Percentiles rank a stretch among this genome's conserved stretches.
phyloP scores from a whole-genome alignment of 306 rosid species.

The Inga leiocalycina region DNA sequence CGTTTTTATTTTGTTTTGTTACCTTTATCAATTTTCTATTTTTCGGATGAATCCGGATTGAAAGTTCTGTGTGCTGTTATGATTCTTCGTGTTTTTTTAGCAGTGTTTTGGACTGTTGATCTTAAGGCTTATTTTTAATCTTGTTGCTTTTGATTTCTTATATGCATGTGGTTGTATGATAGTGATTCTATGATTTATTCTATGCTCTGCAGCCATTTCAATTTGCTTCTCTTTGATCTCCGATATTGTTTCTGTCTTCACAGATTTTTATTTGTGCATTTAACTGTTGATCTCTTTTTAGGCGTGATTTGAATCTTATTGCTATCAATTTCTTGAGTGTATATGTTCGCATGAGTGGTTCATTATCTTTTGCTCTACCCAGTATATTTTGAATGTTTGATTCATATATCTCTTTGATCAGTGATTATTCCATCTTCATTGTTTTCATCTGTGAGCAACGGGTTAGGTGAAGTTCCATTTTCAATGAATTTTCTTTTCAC shows the following conservation, averaged over 20 bases:
- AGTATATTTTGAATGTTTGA: background rate
- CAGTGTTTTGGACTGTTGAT: slow-evolving; percentile 17
- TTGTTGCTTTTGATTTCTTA: background rate
- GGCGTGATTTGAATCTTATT: background rate
- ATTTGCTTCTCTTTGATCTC: background rate
- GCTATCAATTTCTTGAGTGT: background rate
- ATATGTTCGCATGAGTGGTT: background rate
- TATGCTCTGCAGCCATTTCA: background rate
- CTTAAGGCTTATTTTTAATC: slow-evolving; percentile 7
- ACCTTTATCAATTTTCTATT: background rate
- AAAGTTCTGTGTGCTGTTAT: slow-evolving; percentile 12
- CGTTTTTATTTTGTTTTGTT: background rate
- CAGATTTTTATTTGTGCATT: background rate
- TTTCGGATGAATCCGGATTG: slow-evolving; percentile 6
- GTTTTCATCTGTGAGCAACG: slow-evolving; percentile 2
- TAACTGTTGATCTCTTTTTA: background rate
- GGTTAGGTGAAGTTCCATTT: background rate
- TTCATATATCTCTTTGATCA: slow-evolving; percentile 4
- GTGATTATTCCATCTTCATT: background rate
- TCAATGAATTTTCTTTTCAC: background rate
- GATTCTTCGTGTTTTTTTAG: slow-evolving; percentile 1
- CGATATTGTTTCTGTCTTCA: slow-evolving; percentile 5
- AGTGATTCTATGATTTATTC: background rate
- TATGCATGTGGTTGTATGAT: background rate
- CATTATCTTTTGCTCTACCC: background rate